Evolutionary conservation across 805 yeast genomes (phyloP), one percentile per base, ranked within the genome.

Genomic region (Isabelozyma rhagii): DNA sequence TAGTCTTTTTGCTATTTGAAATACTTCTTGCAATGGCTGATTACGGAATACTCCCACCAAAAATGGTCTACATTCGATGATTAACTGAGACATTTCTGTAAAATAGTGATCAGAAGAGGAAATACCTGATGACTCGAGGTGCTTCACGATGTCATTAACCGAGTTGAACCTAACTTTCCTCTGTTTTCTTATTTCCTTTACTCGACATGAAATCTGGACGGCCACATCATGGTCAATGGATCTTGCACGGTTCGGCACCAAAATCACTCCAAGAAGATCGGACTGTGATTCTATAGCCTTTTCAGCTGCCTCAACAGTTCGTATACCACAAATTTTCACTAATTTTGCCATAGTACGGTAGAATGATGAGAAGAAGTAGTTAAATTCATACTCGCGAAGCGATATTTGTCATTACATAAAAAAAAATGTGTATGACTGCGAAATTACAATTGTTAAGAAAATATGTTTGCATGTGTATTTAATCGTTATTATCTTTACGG

Each of bases 11-110:
- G 77, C 75, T 1, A 77, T 58, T 8, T 55, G 49, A 40, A 74
- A 62, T 1, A 93, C 86, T 11, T 85, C 87, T 1, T 79, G 84
- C 3, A 86, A 59, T 0, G 85, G 59, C 65, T 92, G 97, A 63
- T 94, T 89, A 51, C 92, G 75, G 70, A 93, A 90, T 3, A 93
- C 99, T 1, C 98, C 99, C 2, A 91, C 97, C 2, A 87, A 65
- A 55, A 74, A 81, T 0, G 94, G 94, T 0, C 91, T 89, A 39
- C 69, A 66, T 43, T 65, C 70, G 39, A 15, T 68, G 50, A 66
- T 56, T 41, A 58, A 58, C 18, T 50, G 44, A 50, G 54, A 45
- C 1, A 56, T 38, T 4, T 59, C 51, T 28, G 57, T 56, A 47
- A 75, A 72, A 58, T 75, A 72, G 3, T 63, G 69, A n/a, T 46